phyloP scores from a whole-genome alignment of 225 moss, liverwort and hornwort species.

The Lunularia cruciata region DNA sequence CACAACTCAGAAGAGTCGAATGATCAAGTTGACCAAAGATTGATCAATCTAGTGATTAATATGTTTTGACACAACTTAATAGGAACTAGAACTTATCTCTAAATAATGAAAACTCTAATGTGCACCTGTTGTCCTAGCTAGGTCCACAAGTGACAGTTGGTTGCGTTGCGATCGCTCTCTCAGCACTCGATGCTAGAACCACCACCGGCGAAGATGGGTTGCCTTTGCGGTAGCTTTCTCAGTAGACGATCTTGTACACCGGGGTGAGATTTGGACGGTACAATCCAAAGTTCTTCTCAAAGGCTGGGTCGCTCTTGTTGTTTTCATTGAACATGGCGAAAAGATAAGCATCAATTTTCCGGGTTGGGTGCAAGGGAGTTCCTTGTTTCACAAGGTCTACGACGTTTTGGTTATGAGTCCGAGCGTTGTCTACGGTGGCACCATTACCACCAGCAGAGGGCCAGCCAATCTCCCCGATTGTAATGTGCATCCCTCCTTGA shows the following conservation, averaged over 20 bases:
- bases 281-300: conserved; percentile 64
- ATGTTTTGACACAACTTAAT: too few species aligned
- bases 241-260: conserved; percentile 13
- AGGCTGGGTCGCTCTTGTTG: conserved; percentile 52
- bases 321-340: conserved; percentile 72
- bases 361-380: conserved; percentile 49
- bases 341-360: conserved; percentile 52
- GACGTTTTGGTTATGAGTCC: conserved; percentile 48
- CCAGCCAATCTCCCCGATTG: conserved; percentile 60
- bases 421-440: conserved; percentile 45
- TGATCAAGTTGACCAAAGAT: too few species aligned
- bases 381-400: conserved; percentile 15
- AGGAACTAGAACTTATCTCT: too few species aligned
- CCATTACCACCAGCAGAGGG: conserved; percentile 47
- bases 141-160: too few species aligned
- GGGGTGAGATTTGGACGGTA: conserved; percentile 32
- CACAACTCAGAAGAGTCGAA: too few species aligned
- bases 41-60: too few species aligned
- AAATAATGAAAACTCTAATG: too few species aligned
- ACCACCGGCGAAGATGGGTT: too few species aligned
- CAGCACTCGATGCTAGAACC: too few species aligned
- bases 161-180: too few species aligned
- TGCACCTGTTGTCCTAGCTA: too few species aligned
- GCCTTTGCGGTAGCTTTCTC: too few species aligned
- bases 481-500: conserved; percentile 38